Conservation (phyloP, 768 basidiomycete genomes). For the Hemileccinum rubropunctum region DNA sequence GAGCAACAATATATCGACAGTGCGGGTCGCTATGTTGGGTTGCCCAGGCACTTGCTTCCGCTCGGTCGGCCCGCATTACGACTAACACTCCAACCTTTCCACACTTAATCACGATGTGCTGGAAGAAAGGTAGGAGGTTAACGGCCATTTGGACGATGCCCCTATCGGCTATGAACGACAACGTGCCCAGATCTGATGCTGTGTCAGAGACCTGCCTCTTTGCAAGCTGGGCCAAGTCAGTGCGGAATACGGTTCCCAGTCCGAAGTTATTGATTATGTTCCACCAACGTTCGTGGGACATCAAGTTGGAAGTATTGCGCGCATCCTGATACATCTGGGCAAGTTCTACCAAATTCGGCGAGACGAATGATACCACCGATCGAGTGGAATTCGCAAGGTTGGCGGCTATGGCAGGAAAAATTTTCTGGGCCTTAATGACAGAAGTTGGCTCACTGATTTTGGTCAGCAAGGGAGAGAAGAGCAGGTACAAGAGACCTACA, state of each 20-base stretch:
- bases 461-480: constrained; percentile 5
- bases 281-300: constrained; percentile 64
- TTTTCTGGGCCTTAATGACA: constrained; percentile 67
- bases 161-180: constrained; percentile 61
- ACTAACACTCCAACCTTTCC: constrained; percentile 67
- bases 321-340: constrained; percentile 52
- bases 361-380: constrained; percentile 64
- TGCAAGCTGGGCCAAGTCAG: constrained; percentile 61
- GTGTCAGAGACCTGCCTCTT: constrained; percentile 42
- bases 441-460: constrained; percentile 87
- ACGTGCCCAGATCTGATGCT: constrained; percentile 39
- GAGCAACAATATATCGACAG: constrained; percentile 51
- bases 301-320: constrained; percentile 46
- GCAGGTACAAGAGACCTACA: constrained; percentile 44
- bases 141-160: constrained; percentile 82
- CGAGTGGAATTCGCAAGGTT: constrained; percentile 30
- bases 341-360: constrained; percentile 87
- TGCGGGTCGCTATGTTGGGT: constrained; percentile 44
- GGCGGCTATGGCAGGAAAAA: constrained; percentile 60
- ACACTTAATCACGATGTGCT: constrained; percentile 82
- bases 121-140: constrained; percentile 80
- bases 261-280: constrained; percentile 56
- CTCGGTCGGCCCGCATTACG: constrained; percentile 51
- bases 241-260: constrained; percentile 65
- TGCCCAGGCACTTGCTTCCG: constrained; percentile 48